Percentiles rank a stretch among this genome's conserved stretches.
These are phyloP conservation scores for Mycena amicta DNA, from an alignment of 768 basidiomycete genomes.

Conservation along the genomic window DNA sequence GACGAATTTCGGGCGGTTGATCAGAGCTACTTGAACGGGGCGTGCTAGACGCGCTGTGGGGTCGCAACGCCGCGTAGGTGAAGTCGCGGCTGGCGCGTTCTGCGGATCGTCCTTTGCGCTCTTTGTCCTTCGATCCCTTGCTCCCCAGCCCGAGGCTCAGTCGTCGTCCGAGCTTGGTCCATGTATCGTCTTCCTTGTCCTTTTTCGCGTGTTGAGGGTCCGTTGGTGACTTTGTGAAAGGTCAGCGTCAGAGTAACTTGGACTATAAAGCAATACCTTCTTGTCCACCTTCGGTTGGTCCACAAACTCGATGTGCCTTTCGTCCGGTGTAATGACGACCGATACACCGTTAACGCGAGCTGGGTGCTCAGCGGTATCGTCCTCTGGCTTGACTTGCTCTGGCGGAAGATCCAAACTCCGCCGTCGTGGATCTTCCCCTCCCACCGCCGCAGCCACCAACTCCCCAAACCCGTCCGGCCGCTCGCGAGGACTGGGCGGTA, in stretches of 20 bases:
- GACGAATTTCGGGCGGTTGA: constrained; percentile 15
- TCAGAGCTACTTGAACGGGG: constrained; percentile 6
- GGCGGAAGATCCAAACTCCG: constrained; percentile 47
- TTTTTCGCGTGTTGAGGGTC: constrained; percentile 24
- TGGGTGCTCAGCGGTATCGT: constrained; percentile 28
- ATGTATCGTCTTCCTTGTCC: constrained; percentile 43
- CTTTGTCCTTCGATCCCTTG: constrained; percentile 38
- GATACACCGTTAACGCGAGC: constrained; percentile 31
- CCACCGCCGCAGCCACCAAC: constrained; percentile 39
- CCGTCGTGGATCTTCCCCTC: constrained; percentile 41
- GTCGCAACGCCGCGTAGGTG: constrained; percentile 1
- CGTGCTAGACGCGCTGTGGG: background rate
- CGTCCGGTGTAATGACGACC: constrained; percentile 27
- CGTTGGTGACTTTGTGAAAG: constrained; percentile 18
- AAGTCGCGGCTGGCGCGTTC: constrained; percentile 28
- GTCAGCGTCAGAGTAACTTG: background rate
- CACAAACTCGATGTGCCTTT: constrained; percentile 39
- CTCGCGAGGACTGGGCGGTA: constrained; percentile 47
- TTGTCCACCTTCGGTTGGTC: constrained; percentile 36
- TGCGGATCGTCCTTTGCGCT: constrained; percentile 37
- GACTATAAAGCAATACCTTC: constrained; percentile 26
- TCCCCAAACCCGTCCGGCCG: constrained; percentile 24
- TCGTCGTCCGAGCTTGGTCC: constrained; percentile 67
- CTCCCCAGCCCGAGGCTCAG: constrained; percentile 60
- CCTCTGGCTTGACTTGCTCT: constrained; percentile 28